These are phyloP conservation scores for Penicillium sp. DNA, from an alignment of 2,329 filamentous ascomycete species.

Conservation along the genomic window DNA sequence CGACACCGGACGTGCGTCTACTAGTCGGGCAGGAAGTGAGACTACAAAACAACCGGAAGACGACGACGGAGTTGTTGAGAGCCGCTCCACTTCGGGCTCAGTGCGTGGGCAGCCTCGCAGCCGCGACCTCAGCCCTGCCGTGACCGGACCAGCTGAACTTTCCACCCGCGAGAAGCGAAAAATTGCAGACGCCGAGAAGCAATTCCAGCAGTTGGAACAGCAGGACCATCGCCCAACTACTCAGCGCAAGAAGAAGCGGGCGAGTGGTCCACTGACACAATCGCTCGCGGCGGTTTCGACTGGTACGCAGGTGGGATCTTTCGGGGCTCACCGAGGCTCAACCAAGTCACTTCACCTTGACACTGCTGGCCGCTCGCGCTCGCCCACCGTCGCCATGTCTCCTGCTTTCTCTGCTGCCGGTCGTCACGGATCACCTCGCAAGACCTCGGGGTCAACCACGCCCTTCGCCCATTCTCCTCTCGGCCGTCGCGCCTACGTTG, in stretches of 20 bases:
- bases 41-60: slow-evolving; percentile 54
- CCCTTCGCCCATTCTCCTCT: slow-evolving; percentile 29
- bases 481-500: slow-evolving; percentile 40
- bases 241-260: slow-evolving; percentile 58
- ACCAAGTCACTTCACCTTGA: slow-evolving; percentile 34
- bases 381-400: slow-evolving; percentile 34
- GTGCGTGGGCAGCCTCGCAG: slow-evolving; percentile 58
- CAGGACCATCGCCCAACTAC: slow-evolving; percentile 52
- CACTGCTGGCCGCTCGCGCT: slow-evolving; percentile 35
- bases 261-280: slow-evolving; percentile 56
- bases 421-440: slow-evolving; percentile 32
- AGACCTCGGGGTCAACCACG: slow-evolving; percentile 32
- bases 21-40: slow-evolving; percentile 64
- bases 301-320: slow-evolving; percentile 39
- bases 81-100: slow-evolving; percentile 59
- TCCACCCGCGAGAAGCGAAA: slow-evolving; percentile 65
- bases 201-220: slow-evolving; percentile 60
- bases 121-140: slow-evolving; percentile 62
- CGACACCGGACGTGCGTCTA: slow-evolving; percentile 55
- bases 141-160: slow-evolving; percentile 51
- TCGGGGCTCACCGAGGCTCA: slow-evolving; percentile 17
- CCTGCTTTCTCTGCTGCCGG: slow-evolving; percentile 28
- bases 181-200: slow-evolving; percentile 62
- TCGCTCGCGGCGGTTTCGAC: slow-evolving; percentile 49
- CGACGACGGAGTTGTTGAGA: slow-evolving; percentile 58